These are phyloP conservation scores for Piper longum DNA, from an alignment of 164 flowering plant genomes.

Conservation along the genomic window DNA sequence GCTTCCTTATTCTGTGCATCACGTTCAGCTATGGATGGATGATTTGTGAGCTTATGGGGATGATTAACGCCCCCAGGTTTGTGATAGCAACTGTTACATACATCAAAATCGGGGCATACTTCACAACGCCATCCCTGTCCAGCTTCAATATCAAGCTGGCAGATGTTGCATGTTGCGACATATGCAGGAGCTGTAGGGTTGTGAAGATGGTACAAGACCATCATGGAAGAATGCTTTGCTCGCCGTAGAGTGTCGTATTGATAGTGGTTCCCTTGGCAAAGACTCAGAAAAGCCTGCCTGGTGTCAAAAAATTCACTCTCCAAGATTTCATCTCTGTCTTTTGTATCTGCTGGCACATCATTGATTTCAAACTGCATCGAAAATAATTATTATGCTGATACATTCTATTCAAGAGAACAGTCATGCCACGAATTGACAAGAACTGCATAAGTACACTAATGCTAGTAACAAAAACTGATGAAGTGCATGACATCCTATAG, in stretches of 20 bases:
- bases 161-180: slow-evolving; percentile 76
- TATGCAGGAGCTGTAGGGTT: slow-evolving; percentile 99
- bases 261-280: slow-evolving; percentile 96
- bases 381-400: not conserved
- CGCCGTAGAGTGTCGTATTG: slow-evolving; percentile 95
- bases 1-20: slow-evolving; percentile 96
- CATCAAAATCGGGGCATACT: slow-evolving; percentile 89
- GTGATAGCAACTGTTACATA: slow-evolving; percentile 76
- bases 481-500: no score
- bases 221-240: slow-evolving; percentile 98
- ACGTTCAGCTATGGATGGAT: slow-evolving; percentile 72
- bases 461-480: no score
- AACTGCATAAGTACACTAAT: no score
- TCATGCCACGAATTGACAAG: not conserved
- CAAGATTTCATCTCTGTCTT: slow-evolving; percentile 87
- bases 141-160: slow-evolving; percentile 80
- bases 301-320: slow-evolving; percentile 98
- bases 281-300: slow-evolving; percentile 89
- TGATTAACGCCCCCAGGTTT: slow-evolving; percentile 75
- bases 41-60: slow-evolving; percentile 87
- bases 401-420: not conserved
- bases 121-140: slow-evolving; percentile 99
- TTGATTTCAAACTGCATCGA: slow-evolving; percentile 57
- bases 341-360: slow-evolving; percentile 69
- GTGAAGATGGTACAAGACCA: slow-evolving; percentile 97